phyloP scores from a whole-genome alignment of 1,284 basidiomycete genomes.

The Tranzscheliella williamsii region DNA sequence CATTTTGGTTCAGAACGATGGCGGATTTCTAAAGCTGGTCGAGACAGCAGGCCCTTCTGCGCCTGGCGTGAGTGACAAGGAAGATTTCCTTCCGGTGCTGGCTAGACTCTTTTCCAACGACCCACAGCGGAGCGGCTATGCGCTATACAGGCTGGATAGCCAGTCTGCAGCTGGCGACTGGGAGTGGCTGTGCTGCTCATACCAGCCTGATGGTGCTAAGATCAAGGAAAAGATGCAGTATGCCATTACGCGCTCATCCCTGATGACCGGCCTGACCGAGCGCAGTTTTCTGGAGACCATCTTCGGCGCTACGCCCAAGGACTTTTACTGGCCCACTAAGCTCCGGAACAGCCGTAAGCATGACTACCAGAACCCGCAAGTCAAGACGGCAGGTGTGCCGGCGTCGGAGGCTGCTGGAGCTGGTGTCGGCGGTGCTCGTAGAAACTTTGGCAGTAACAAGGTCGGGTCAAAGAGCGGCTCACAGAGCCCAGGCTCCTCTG shows the following conservation, averaged over 20 bases:
- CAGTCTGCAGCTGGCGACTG: conserved; percentile 46
- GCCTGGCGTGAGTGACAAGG: conserved; percentile 28
- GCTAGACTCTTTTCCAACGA: conserved; percentile 41
- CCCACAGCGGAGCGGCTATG: conserved; percentile 46
- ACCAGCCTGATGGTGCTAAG: conserved; percentile 50
- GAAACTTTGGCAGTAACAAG: conserved; percentile 48
- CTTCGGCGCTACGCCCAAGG: conserved; percentile 38
- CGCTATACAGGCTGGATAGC: conserved; percentile 48
- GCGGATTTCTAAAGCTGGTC: conserved; percentile 36
- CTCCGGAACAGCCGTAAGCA: conserved; percentile 51
- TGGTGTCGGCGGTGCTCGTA: conserved; percentile 40
- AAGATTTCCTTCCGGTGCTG: conserved; percentile 38
- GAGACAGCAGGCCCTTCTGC: conserved; percentile 13
- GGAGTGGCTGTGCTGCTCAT: conserved; percentile 54
- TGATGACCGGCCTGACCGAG: conserved; percentile 43
- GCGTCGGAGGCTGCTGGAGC: conserved; percentile 51
- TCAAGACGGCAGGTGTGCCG: conserved; percentile 32
- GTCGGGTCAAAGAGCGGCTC: no score
- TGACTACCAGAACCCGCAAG: conserved; percentile 57
- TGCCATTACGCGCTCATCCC: conserved; percentile 40
- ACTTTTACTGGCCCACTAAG: conserved; percentile 48
- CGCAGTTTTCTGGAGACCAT: conserved; percentile 53
- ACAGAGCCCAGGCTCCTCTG: conserved; percentile 1
- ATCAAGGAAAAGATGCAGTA: conserved; percentile 57
- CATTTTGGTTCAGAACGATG: conserved; percentile 47